These are phyloP conservation scores for Phytophthora citrophthora DNA, from an alignment of 352 stramenopile species.

Conservation along the genomic window DNA sequence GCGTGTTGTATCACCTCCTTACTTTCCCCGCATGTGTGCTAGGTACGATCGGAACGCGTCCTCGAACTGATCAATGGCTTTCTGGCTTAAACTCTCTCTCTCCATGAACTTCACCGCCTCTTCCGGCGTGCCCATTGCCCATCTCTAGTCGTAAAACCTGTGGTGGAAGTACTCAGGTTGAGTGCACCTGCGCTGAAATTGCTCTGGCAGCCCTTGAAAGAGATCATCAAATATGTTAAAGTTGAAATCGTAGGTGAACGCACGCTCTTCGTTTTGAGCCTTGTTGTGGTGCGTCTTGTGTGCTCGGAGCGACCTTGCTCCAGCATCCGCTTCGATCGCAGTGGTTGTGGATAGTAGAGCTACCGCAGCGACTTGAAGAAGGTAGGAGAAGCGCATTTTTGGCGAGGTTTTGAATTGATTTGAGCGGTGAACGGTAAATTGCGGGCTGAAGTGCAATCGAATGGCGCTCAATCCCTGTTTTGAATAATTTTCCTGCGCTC, in stretches of 20 bases:
- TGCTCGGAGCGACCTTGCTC: background rate
- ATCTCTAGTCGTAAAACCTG: constrained; percentile 1
- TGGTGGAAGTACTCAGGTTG: background rate
- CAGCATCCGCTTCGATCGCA: background rate
- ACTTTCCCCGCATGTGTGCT: background rate
- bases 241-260: background rate
- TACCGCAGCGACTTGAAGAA: constrained; percentile 1
- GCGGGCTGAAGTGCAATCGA: no score
- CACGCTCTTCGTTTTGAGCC: constrained; percentile 3
- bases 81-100: background rate
- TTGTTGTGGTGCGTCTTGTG: background rate
- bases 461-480: no score
- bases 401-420: no score
- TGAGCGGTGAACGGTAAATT: no score
- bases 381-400: background rate
- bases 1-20: no score
- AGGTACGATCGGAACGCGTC: constrained; percentile 26
- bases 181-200: constrained; percentile 3
- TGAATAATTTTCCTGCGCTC: no score
- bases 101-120: background rate
- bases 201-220: background rate
- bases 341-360: background rate
- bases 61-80: background rate
- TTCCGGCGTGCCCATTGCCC: background rate
- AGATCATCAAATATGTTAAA: background rate